Conservation (phyloP, 2,329 filamentous ascomycete species). For the Penicillium decumbens region DNA sequence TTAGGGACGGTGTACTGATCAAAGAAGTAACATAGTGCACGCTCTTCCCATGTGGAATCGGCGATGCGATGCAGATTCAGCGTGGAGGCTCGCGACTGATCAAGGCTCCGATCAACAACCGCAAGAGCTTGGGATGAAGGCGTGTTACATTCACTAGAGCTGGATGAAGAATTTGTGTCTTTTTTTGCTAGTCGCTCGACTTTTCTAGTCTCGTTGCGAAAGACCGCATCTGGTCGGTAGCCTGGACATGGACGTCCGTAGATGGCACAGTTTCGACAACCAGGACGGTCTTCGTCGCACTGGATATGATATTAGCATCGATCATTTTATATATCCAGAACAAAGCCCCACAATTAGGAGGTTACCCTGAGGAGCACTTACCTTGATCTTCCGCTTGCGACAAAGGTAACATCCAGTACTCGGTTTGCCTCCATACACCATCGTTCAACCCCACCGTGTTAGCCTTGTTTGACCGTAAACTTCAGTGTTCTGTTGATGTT, state of each 20-base stretch:
- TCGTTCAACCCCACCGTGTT: constrained; percentile 16
- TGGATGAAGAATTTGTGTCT: constrained; percentile 5
- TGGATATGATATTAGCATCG: constrained; percentile 9
- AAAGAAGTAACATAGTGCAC: constrained; percentile 41
- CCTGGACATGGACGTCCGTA: constrained; percentile 38
- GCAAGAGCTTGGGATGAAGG: constrained; percentile 2
- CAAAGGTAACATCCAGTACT: constrained; percentile 40
- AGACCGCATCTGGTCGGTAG: constrained; percentile 34
- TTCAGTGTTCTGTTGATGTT: not conserved
- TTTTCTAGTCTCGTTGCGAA: constrained; percentile 34
- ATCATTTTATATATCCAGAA: not conserved
- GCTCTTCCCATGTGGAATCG: constrained; percentile 35
- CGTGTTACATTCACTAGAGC: not conserved
- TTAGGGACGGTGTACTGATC: constrained; percentile 35
- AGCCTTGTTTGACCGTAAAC: not conserved
- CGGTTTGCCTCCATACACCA: constrained; percentile 42
- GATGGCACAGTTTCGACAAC: constrained; percentile 34
- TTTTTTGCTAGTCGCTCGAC: constrained; percentile 28
- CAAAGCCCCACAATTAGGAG: not conserved
- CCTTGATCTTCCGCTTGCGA: constrained; percentile 40
- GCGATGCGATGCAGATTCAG: constrained; percentile 20
- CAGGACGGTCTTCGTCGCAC: constrained; percentile 38
- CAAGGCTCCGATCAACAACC: not conserved
- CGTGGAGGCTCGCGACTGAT: not conserved
- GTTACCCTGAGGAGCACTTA: constrained; percentile 14